Conservation (phyloP, 257 asterid species). For the Gynochthodes officinalis region DNA sequence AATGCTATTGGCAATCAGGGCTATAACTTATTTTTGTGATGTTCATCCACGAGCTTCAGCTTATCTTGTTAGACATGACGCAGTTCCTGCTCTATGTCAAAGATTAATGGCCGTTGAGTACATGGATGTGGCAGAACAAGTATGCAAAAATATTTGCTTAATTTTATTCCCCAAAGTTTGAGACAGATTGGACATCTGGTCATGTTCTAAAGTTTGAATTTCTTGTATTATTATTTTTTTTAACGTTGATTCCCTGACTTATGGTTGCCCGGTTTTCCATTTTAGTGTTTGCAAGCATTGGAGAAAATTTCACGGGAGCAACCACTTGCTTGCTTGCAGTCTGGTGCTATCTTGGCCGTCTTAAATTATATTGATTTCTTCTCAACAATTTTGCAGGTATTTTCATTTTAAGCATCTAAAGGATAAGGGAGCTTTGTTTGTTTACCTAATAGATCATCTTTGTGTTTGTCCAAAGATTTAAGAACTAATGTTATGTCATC, state of each 20-base stretch:
- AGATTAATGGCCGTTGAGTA: conserved; percentile 68
- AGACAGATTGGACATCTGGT: neutral
- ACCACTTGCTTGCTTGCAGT: conserved; percentile 86
- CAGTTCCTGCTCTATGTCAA: conserved; percentile 84
- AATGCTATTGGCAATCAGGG: conserved; percentile 83
- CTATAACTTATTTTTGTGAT: conserved; percentile 90
- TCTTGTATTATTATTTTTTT: conserved; percentile 7
- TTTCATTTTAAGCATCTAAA: conserved; percentile 7
- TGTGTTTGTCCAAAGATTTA: neutral
- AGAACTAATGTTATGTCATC: conserved; percentile 17
- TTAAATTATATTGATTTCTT: conserved; percentile 82
- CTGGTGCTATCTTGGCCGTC: conserved; percentile 92
- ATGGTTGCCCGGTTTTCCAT: conserved; percentile 12
- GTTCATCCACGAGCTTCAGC: conserved; percentile 69
- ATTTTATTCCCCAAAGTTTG: neutral
- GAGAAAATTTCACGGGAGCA: conserved; percentile 86
- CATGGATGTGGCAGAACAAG: conserved; percentile 97
- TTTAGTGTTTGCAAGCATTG: conserved; percentile 91
- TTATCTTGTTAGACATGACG: conserved; percentile 78
- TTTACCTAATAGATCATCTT: neutral
- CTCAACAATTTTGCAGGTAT: conserved; percentile 92
- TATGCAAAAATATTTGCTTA: conserved; percentile 34
- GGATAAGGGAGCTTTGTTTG: neutral
- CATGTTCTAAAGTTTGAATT: conserved; percentile 8
- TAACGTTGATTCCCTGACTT: conserved; percentile 11